Conservation (phyloP, 106 monocot species). For the Acanthochlamys bracteata region DNA sequence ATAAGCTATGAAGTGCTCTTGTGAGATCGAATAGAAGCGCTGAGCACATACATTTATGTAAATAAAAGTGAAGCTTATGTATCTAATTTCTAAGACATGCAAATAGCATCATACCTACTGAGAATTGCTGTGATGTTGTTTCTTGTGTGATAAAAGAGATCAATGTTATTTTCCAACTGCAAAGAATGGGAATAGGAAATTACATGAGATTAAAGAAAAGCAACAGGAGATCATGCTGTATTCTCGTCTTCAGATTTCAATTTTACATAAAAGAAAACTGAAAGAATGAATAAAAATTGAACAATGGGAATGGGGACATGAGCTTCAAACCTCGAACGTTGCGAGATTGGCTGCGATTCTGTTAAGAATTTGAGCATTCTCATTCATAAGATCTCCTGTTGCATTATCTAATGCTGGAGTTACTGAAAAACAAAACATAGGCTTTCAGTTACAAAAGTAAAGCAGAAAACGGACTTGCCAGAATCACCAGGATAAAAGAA, state of each 20-base stretch:
- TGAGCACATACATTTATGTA: not conserved
- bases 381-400: conserved; percentile 43
- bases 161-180: conserved; percentile 43
- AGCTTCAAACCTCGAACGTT: conserved; percentile 36
- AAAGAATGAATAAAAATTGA: not conserved
- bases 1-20: not conserved
- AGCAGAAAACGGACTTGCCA: not conserved
- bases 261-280: not conserved
- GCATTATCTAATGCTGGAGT: conserved; percentile 28
- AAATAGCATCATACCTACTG: conserved; percentile 23
- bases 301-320: not conserved
- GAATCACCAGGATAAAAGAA: too few relatives aligned
- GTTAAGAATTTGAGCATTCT: conserved; percentile 34
- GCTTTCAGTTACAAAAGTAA: not conserved
- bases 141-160: conserved; percentile 35
- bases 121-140: conserved; percentile 36
- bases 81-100: not conserved
- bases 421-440: not conserved
- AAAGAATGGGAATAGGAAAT: not conserved
- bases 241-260: too few relatives aligned
- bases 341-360: conserved; percentile 45
- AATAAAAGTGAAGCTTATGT: not conserved
- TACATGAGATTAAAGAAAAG: not conserved
- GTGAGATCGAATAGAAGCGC: not conserved
- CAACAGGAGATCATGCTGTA: not conserved